Conservation (phyloP, 768 basidiomycete species). For the Fomitopsis pulvina region DNA sequence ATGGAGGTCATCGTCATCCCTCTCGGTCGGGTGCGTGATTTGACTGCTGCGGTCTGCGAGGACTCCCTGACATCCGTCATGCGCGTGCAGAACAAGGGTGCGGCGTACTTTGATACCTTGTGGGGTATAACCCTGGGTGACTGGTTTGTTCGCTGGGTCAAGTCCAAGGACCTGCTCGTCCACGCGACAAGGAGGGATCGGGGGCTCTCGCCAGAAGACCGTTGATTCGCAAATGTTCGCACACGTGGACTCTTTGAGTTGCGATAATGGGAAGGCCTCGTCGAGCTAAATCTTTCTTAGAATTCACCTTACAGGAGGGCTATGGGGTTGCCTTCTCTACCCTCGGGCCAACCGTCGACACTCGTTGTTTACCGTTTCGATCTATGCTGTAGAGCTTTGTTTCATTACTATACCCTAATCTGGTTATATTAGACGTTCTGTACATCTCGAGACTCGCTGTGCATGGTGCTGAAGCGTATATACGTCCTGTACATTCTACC, state of each 20-base stretch:
- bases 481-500: no score
- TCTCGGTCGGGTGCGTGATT: slow-evolving; percentile 39
- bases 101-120: slow-evolving; percentile 22
- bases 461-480: no score
- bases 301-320: no score
- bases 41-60: background rate
- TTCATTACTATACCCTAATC: background rate
- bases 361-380: background rate
- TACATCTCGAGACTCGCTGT: no score
- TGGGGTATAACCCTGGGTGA: slow-evolving; percentile 26
- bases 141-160: slow-evolving; percentile 18
- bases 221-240: no score
- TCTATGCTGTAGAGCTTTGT: background rate
- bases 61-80: background rate
- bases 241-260: background rate
- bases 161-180: slow-evolving; percentile 22
- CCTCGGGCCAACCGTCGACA: background rate
- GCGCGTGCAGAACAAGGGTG: slow-evolving; percentile 19
- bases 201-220: slow-evolving; percentile 1
- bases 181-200: slow-evolving; percentile 6
- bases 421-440: background rate
- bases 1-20: slow-evolving; percentile 47
- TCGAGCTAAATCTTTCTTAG: background rate
- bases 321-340: background rate
- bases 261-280: background rate